A percentile compares a stretch with the other conserved stretches of the same genome.
Evolutionary conservation across 768 basidiomycete species (phyloP).

Genomic region (Fibroporia radiculosa): DNA sequence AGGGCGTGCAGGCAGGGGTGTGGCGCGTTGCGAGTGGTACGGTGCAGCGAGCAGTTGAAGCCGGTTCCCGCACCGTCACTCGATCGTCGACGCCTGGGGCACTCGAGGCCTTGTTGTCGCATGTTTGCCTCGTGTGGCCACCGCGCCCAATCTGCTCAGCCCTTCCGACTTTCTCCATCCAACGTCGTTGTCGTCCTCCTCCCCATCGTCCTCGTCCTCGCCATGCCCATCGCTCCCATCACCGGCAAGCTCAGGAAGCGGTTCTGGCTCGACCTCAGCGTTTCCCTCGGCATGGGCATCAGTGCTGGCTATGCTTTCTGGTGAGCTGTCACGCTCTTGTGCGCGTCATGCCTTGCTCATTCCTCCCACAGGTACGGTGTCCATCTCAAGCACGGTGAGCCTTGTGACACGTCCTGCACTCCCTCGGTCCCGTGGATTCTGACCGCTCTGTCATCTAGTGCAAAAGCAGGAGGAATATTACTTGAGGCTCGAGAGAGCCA

Average conservation of each 20-base stretch:
- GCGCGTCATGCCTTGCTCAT: constrained; percentile 18
- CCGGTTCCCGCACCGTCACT: constrained; percentile 3
- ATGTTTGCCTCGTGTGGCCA: constrained; percentile 19
- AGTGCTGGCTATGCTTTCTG: constrained; percentile 76
- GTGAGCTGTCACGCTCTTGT: constrained; percentile 39
- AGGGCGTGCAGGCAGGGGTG: not conserved
- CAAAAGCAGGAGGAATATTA: constrained; percentile 82
- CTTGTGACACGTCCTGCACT: not conserved
- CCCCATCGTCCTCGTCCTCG: constrained; percentile 17
- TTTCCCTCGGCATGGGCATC: constrained; percentile 70
- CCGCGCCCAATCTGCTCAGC: not conserved
- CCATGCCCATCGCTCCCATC: constrained; percentile 85
- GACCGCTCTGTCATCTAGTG: constrained; percentile 35
- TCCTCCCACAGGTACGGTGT: constrained; percentile 60
- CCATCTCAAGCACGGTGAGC: constrained; percentile 73
- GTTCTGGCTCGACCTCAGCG: constrained; percentile 78
- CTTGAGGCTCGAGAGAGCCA: constrained; percentile 69
- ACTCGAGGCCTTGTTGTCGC: constrained; percentile 10
- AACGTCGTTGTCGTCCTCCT: constrained; percentile 13
- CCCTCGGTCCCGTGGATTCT: not conserved
- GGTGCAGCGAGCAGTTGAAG: constrained; percentile 4
- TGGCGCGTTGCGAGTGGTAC: constrained; percentile 7
- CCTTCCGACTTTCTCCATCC: constrained; percentile 18
- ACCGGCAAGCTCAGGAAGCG: constrained; percentile 91
- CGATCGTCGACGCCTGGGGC: constrained; percentile 8